Evolutionary conservation across 2,329 filamentous ascomycete species (phyloP).

Genomic region (Epichloe elymi): DNA sequence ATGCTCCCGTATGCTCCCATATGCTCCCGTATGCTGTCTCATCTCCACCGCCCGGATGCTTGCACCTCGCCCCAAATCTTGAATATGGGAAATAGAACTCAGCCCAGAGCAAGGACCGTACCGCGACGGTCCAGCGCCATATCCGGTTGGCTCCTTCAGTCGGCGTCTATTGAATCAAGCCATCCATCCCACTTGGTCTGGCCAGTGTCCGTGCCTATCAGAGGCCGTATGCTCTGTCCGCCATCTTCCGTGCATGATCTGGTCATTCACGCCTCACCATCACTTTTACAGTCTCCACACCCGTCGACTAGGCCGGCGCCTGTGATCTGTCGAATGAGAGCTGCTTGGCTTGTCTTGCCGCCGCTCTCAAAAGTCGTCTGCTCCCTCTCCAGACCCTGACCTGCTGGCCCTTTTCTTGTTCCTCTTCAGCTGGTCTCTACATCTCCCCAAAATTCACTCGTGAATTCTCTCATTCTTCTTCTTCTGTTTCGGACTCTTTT

Average conservation of each 20-base stretch:
- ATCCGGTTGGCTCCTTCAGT: slow-evolving; percentile 3
- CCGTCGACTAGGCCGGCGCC: slow-evolving; percentile 17
- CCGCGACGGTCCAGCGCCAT: slow-evolving; percentile 28
- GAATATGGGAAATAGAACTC: neutral
- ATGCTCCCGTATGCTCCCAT: no score
- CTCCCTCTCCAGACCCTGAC: slow-evolving; percentile 25
- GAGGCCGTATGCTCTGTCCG: neutral
- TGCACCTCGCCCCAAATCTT: neutral
- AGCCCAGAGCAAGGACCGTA: neutral
- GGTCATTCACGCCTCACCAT: slow-evolving; percentile 11
- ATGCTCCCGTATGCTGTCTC: neutral
- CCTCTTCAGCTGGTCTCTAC: slow-evolving; percentile 45
- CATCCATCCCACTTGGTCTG: slow-evolving; percentile 1
- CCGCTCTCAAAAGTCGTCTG: slow-evolving; percentile 37
- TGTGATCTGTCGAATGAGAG: slow-evolving; percentile 20
- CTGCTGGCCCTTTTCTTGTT: slow-evolving; percentile 22
- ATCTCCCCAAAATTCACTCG: slow-evolving; percentile 16
- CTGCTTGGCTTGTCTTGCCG: slow-evolving; percentile 13
- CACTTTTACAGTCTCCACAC: slow-evolving; percentile 16
- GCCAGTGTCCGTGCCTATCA: slow-evolving; percentile 4
- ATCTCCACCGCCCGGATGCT: neutral
- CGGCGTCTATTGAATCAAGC: slow-evolving; percentile 4
- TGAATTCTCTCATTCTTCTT: slow-evolving; percentile 22
- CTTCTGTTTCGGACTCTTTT: slow-evolving; percentile 11
- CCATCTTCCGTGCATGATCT: slow-evolving; percentile 1